Evolutionary conservation across 2,329 filamentous ascomycete genomes (phyloP).

Genomic region (Onygena corvina): DNA sequence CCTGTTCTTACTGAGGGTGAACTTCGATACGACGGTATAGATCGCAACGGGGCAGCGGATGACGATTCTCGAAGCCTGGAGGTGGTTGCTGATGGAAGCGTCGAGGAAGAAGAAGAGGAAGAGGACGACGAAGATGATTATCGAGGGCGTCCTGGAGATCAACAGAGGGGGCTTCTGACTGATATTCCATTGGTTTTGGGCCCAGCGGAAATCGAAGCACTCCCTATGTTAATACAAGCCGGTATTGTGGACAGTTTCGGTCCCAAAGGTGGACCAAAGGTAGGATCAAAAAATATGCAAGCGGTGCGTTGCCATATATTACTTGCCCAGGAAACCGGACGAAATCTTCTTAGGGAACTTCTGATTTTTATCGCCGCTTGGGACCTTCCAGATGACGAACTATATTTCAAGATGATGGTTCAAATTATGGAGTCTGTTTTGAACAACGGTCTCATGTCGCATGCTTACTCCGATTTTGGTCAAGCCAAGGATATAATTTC

Average conservation of each 20-base stretch:
- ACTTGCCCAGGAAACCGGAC: constrained; percentile 76
- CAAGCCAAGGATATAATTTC: constrained; percentile 95
- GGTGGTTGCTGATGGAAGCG: constrained; percentile 33
- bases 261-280: constrained; percentile 50
- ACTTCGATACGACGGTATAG: constrained; percentile 31
- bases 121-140: constrained; percentile 44
- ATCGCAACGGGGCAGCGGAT: constrained; percentile 31
- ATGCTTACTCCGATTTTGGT: constrained; percentile 80
- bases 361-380: constrained; percentile 94
- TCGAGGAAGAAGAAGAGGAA: constrained; percentile 40
- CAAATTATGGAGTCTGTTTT: constrained; percentile 92
- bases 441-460: constrained; percentile 76
- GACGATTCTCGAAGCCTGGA: constrained; percentile 34
- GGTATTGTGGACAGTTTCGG: constrained; percentile 77
- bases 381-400: constrained; percentile 84
- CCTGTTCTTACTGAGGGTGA: constrained; percentile 31
- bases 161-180: constrained; percentile 66
- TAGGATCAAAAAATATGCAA: constrained; percentile 63
- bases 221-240: constrained; percentile 95
- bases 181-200: constrained; percentile 91
- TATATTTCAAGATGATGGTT: constrained; percentile 92
- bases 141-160: constrained; percentile 39
- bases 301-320: constrained; percentile 82
- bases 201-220: constrained; percentile 85
- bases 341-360: constrained; percentile 78